Base-by-base conservation (phyloP, 768 basidiomycete species). In the Crepidotus variabilis region DNA sequence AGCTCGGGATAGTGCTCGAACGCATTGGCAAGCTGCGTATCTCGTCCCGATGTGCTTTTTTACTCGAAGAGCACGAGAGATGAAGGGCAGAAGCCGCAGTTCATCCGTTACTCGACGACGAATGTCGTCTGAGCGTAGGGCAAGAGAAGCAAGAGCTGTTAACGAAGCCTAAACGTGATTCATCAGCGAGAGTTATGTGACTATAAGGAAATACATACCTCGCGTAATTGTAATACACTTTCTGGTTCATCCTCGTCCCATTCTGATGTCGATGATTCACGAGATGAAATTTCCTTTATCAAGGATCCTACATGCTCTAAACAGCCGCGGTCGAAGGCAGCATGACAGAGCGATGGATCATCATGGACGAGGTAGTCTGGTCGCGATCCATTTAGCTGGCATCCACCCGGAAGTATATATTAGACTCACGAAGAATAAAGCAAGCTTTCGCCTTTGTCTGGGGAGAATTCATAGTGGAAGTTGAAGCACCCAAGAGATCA, bases 21-120 rank as follows among this genome's bases (percentile, higher is more conserved):
- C 79, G 60, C 88, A 89, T 62, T 96, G 94, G 63, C 92, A 94
- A 0, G 91, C 90, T 0, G 91, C 92, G 47, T 90, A 91, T 6
- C 94, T 83, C 2, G 95, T 87, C 0, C 90, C 91, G 14, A 85
- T 75, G 55, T 87, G 81, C 0, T 75, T 78, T 53, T 91, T 86
- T 0, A 75, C 55, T 47, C 60, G 61, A 22, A 65, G 52, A 6
- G 63, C 57, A 20, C 63, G 63, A 13, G 67, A 59, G 28, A 64
- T 64, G 48, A 63, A 60, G 0, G 72, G 71, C 24, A 72, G 70
- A 48, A 92, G 71, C 2, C 73, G 74, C 10, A 81, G 75, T 10
- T 75, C 75, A 61, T 88, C 86, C 2, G 88, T 82, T 21, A 95
- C 72, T 23, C 80, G 73, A 1, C 86, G 77, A 1, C 93, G 85